phyloP scores from a whole-genome alignment of 805 yeast species.

The Metschnikowia lochheadii region DNA sequence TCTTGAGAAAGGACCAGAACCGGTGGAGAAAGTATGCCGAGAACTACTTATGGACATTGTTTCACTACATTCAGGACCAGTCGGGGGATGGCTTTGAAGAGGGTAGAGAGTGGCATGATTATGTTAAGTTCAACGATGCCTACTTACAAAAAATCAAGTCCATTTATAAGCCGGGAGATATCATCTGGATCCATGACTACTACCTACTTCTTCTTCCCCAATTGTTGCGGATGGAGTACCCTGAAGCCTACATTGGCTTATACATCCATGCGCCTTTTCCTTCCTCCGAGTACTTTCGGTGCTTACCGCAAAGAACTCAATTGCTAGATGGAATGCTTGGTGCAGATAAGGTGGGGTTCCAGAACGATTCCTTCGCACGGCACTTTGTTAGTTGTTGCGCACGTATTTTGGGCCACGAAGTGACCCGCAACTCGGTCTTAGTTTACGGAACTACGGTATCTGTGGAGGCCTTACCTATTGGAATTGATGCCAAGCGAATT shows the following conservation, averaged over 20 bases:
- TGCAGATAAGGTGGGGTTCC: conserved; percentile 81
- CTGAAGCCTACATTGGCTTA: conserved; percentile 70
- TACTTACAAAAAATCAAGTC: conserved; percentile 74
- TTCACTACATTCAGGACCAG: conserved; percentile 85
- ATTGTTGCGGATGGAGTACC: conserved; percentile 70
- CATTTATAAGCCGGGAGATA: conserved; percentile 81
- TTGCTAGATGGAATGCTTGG: conserved; percentile 90
- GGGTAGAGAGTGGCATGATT: conserved; percentile 76
- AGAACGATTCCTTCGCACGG: conserved; percentile 77
- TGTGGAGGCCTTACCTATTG: conserved; percentile 79
- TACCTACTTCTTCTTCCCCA: conserved; percentile 79
- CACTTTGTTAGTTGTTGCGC: conserved; percentile 91
- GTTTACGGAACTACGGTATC: conserved; percentile 76
- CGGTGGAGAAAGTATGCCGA: conserved; percentile 92
- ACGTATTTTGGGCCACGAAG: conserved; percentile 80
- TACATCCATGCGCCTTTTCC: conserved; percentile 93
- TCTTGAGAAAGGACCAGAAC: conserved; percentile 69
- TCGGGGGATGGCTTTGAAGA: conserved; percentile 67
- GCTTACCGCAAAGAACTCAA: conserved; percentile 77
- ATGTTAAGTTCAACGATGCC: conserved; percentile 85
- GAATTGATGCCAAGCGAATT: conserved; percentile 73
- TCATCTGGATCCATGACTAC: conserved; percentile 91
- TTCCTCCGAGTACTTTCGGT: conserved; percentile 87
- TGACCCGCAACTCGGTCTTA: conserved; percentile 50
- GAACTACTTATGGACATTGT: conserved; percentile 86